A percentile compares a stretch with the other conserved stretches of the same genome.
Conservation (phyloP, 305 asterid species). For the Fraxinus albicans region DNA sequence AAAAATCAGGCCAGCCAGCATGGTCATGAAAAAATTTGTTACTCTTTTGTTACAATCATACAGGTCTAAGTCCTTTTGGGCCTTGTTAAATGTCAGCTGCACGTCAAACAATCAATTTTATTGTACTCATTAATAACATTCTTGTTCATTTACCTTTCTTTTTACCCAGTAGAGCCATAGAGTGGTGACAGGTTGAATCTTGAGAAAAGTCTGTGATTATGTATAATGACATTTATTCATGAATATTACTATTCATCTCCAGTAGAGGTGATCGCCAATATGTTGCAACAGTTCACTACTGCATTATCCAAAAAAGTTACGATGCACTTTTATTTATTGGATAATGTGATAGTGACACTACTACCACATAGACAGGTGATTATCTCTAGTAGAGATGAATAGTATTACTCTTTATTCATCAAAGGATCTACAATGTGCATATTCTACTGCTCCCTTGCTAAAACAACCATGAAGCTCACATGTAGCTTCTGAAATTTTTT, state of each 20-base stretch:
- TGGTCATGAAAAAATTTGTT: not conserved
- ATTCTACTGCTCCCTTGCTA: not conserved
- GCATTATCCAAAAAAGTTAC: not conserved
- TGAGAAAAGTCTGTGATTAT: not conserved
- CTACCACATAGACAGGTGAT: not conserved
- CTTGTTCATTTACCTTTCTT: not conserved
- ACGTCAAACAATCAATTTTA: not conserved
- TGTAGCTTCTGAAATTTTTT: not conserved
- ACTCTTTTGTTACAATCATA: not conserved
- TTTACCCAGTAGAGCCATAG: not conserved
- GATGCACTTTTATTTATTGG: not conserved
- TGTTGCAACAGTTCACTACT: not conserved
- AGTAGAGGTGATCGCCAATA: not conserved
- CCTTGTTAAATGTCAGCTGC: not conserved
- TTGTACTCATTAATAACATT: not conserved
- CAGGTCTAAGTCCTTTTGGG: not conserved
- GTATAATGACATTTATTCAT: not conserved
- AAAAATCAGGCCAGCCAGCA: not conserved
- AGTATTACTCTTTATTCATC: not conserved
- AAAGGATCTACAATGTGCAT: not conserved
- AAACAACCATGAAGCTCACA: not conserved
- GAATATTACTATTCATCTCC: not conserved
- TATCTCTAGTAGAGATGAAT: not conserved
- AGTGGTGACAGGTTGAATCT: not conserved
- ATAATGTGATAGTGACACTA: not conserved